Evolutionary conservation across 176 grass and related monocot species (phyloP).

Genomic region (Ampelocalamus luodianensis): DNA sequence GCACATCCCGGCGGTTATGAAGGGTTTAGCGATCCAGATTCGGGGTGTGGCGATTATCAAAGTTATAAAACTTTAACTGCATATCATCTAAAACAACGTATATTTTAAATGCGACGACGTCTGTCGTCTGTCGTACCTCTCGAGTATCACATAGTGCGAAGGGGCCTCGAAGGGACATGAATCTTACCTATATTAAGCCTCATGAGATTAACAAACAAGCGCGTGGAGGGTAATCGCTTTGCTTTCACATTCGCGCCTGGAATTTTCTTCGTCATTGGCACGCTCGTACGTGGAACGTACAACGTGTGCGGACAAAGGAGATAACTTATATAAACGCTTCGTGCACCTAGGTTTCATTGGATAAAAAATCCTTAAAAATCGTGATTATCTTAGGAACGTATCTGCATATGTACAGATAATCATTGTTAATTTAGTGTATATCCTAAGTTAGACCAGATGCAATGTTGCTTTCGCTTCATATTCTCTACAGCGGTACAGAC

Average conservation of each 20-base stretch:
- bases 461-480: slow-evolving; percentile 14
- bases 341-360: neutral
- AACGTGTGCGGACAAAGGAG: no score
- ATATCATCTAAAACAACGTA: no score
- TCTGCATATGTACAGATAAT: neutral
- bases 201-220: neutral
- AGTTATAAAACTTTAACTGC: no score
- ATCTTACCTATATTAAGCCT: no score
- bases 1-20: no score
- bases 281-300: no score
- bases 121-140: neutral
- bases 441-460: neutral
- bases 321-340: neutral
- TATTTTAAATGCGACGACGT: neutral
- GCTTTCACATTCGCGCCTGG: no score
- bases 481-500: no score
- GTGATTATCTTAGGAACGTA: neutral
- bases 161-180: neutral
- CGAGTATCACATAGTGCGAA: neutral
- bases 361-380: neutral
- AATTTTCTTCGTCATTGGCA: neutral
- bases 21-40: no score
- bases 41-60: no score
- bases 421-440: neutral
- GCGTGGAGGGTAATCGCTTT: no score